Evolutionary conservation across 768 basidiomycete species (phyloP), one percentile per base, ranked within the genome.

Genomic region (Podaxis sp.): DNA sequence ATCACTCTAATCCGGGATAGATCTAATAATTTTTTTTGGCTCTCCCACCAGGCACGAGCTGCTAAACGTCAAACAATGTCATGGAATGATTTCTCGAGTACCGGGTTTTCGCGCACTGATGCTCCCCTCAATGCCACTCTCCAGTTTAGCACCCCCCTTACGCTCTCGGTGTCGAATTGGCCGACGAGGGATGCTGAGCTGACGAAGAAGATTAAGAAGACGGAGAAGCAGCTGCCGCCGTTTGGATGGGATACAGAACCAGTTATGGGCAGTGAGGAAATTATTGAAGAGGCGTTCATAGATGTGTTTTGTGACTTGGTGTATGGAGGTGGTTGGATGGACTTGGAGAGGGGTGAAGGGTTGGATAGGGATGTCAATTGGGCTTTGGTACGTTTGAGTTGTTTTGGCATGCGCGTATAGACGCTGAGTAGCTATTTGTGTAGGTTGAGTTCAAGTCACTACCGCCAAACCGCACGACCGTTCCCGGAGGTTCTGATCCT

Each of bases 171-270:
- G 58, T 81, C 83, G 1, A 71, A 87, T 0, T 94, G 91, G 92
- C 91, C 93, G 0, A 73, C 82, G 3, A 86, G 93, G 44, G 87
- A 83, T 30, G 87, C 85, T 0, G 93, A 88, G 67, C 78, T 96
- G 6, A 82, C 80, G 22, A 87, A 84, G 68, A 92, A 94, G 73
- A 75, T 98, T 41, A 91, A 91, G 74, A 96, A 96, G 76, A 81
- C 87, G 3, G 90, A 94, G 69, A 91, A 90, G 71, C 76, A 83
- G 1, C 79, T 96, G 24, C 93, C 94, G 1, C 77, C 88, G 0
- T 99, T 99, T 71, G 89, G 93, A 0, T 96, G 95, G 91, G 94
- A 97, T 70, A 96, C 93, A 0, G 88, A 89, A 46, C 91, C 95
- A 0, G 86, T 92, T 20, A 76, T 88, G 63, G 93, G 90, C 4